phyloP scores from a whole-genome alignment of 306 rosid species.

The Acacia melanoxylon region DNA sequence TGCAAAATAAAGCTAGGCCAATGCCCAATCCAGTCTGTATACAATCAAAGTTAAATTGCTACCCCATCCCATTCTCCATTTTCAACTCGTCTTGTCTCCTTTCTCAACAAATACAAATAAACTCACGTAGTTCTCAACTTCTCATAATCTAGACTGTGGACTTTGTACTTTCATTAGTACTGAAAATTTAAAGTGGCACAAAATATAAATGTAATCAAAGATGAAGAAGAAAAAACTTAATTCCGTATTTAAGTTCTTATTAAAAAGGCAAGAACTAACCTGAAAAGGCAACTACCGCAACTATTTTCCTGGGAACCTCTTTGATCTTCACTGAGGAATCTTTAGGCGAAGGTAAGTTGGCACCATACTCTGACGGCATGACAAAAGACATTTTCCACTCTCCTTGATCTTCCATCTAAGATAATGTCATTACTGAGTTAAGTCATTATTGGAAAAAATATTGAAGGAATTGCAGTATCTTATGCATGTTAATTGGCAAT shows the following conservation, averaged over 20 bases:
- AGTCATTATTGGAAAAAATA: conserved; percentile 20
- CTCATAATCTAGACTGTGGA: conserved; percentile 10
- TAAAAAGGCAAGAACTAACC: conserved; percentile 54
- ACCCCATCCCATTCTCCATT: not conserved
- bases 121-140: not conserved
- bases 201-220: conserved; percentile 2
- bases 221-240: not conserved
- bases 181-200: not conserved
- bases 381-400: conserved; percentile 92
- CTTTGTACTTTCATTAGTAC: conserved; percentile 5
- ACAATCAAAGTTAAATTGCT: not conserved
- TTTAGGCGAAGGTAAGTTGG: conserved; percentile 75
- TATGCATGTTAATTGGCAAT: not conserved
- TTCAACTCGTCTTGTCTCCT: not conserved
- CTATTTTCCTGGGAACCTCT: conserved; percentile 72
- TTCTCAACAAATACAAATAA: not conserved
- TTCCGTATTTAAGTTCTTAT: not conserved
- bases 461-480: not conserved
- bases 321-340: conserved; percentile 74
- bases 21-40: not conserved
- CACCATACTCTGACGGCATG: conserved; percentile 85
- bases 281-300: conserved; percentile 87
- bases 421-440: conserved; percentile 25
- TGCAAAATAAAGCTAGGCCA: not conserved
- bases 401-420: conserved; percentile 66